These are phyloP conservation scores for Colletotrichum tropicale DNA, from an alignment of 2,329 filamentous ascomycete genomes.

Conservation along the genomic window DNA sequence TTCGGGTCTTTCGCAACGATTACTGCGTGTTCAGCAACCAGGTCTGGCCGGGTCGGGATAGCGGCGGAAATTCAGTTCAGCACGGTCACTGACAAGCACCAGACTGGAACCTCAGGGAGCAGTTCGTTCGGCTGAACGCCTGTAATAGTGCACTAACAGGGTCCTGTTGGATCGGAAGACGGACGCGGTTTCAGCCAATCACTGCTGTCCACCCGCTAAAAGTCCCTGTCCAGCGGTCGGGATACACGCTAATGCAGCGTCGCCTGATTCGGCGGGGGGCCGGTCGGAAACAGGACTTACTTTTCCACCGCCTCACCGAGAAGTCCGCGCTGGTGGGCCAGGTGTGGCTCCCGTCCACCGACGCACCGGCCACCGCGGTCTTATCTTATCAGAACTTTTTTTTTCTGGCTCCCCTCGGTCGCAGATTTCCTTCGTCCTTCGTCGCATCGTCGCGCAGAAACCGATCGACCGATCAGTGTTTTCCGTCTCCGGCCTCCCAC, in stretches of 20 bases:
- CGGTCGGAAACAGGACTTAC: neutral
- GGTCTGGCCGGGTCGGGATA: neutral
- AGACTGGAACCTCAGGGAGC: neutral
- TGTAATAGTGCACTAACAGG: conserved; percentile 10
- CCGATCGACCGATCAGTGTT: neutral
- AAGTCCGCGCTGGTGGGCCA: neutral
- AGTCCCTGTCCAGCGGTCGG: conserved; percentile 20
- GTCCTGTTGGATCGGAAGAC: neutral
- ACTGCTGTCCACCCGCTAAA: neutral
- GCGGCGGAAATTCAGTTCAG: conserved; percentile 5
- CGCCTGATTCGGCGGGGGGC: neutral
- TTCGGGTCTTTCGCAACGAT: conserved; percentile 4
- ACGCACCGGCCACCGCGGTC: neutral
- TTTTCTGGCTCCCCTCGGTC: neutral
- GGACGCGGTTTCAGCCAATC: neutral
- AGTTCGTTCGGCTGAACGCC: conserved; percentile 7
- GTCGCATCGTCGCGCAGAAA: conserved; percentile 12
- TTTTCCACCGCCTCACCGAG: conserved; percentile 17
- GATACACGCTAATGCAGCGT: conserved; percentile 18
- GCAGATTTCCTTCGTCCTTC: conserved; percentile 4
- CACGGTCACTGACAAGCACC: neutral
- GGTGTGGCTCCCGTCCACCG: neutral
- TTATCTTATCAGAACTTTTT: conserved; percentile 25
- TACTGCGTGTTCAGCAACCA: neutral
- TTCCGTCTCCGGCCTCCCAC: neutral